Evolutionary conservation across 805 yeast genomes (phyloP), one percentile per base, ranked within the genome.

Genomic region (Priceomyces carsonii): DNA sequence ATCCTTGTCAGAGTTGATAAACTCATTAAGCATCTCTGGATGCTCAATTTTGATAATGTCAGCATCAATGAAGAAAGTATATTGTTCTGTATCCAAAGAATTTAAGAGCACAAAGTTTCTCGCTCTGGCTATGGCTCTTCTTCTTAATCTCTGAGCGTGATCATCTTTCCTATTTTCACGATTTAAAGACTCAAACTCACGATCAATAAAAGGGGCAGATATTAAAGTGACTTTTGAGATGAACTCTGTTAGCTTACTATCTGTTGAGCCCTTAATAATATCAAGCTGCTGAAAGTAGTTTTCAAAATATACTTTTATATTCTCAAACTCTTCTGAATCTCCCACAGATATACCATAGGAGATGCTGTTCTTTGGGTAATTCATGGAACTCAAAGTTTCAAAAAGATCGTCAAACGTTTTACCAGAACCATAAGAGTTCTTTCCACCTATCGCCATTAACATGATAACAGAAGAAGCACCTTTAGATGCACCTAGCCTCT

Each of bases 41-140:
- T 53, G 42, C 6, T 52, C 47, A 27, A 64, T 47, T 22, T 40
- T 37, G 12, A 47, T 35, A 16, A 66, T 53, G 36, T 66, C 73
- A 2, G 70, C 53, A 40, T 67, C 73, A 17, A 67, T 36, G 37
- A 61, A 66, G 21, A 67, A 38, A 2, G 65, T 58, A 38, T 54
- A 64, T 30, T 59, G 47, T 38, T 66, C 67, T 16, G 43, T 35
- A 12, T 38, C 45, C 28, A 67, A 44, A 4, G 59, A 47, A 26
- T 51, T 50, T 32, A 51, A 40, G 18, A 64, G 38, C 4, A 61
- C 45, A 45, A 62, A 65, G 46, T 66, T 67, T 38, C 73, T 48
- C 7, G 62, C 48, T 20, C 61, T 45, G 12, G 71, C 71, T 18
- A 66, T 61, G 15, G 53, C 45, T 32, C 69, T 45, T 18, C 73